A percentile compares a stretch with the other conserved stretches of the same genome.
phyloP scores from a whole-genome alignment of 2,329 filamentous ascomycete genomes.

The Hysterium pulicare region DNA sequence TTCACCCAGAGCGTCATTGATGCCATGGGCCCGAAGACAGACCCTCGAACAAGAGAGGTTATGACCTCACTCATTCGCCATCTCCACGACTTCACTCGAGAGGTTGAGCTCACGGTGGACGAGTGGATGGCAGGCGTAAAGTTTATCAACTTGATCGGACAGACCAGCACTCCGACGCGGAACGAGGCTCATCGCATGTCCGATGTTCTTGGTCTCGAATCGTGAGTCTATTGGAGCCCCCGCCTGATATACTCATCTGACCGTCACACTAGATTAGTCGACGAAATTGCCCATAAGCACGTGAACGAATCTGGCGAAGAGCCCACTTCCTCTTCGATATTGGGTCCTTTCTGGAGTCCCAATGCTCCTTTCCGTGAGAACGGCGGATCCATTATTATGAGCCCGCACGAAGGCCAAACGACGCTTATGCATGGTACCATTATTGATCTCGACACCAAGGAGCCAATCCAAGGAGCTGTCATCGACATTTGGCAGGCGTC shows the following conservation, averaged over 20 bases:
- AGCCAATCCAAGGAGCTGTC: slow-evolving; percentile 64
- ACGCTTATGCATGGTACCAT: slow-evolving; percentile 69
- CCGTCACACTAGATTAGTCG: slow-evolving; percentile 51
- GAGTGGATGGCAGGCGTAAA: slow-evolving; percentile 75
- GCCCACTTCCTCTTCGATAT: slow-evolving; percentile 72
- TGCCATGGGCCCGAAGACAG: slow-evolving; percentile 67
- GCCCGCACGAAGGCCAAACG: slow-evolving; percentile 57
- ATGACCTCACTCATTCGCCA: slow-evolving; percentile 64
- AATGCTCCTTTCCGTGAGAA: slow-evolving; percentile 68
- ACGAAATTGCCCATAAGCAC: slow-evolving; percentile 64
- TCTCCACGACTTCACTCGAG: slow-evolving; percentile 74
- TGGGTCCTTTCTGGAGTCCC: slow-evolving; percentile 76
- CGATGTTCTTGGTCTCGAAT: slow-evolving; percentile 71
- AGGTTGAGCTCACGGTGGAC: slow-evolving; percentile 71
- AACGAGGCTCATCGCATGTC: slow-evolving; percentile 73
- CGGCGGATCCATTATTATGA: slow-evolving; percentile 64
- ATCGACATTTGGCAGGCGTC: slow-evolving; percentile 78
- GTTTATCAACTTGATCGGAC: slow-evolving; percentile 71
- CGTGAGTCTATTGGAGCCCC: slow-evolving; percentile 46
- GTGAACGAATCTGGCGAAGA: slow-evolving; percentile 58
- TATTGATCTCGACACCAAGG: slow-evolving; percentile 61
- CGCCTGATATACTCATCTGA: background rate
- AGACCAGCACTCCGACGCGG: slow-evolving; percentile 63
- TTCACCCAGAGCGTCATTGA: slow-evolving; percentile 74
- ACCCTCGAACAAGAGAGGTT: slow-evolving; percentile 62